phyloP scores from a whole-genome alignment of 805 yeast genomes.

The Maudiozyma turicensis region DNA sequence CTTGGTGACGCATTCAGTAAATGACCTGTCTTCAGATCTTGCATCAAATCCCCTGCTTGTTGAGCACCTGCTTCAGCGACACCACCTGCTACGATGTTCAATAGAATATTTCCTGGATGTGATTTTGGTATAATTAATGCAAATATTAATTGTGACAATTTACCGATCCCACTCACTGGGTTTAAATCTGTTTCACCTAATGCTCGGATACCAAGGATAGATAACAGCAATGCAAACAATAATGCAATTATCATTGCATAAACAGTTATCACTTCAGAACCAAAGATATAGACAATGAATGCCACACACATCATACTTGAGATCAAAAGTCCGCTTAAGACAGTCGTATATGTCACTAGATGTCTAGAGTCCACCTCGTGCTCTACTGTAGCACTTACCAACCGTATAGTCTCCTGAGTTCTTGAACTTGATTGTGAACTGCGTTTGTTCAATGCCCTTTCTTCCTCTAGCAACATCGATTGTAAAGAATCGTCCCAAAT shows the following conservation, averaged over 20 bases:
- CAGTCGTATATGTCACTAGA: slow-evolving; percentile 41
- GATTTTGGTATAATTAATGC: slow-evolving; percentile 67
- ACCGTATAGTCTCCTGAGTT: slow-evolving; percentile 20
- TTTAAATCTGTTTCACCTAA: slow-evolving; percentile 94
- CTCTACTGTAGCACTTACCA: slow-evolving; percentile 25
- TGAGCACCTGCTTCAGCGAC: slow-evolving; percentile 98
- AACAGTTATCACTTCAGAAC: slow-evolving; percentile 51
- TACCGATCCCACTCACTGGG: slow-evolving; percentile 95
- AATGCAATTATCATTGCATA: slow-evolving; percentile 63
- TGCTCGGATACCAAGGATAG: slow-evolving; percentile 85
- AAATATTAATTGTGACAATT: slow-evolving; percentile 79
- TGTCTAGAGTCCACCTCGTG: slow-evolving; percentile 35
- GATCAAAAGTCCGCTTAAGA: slow-evolving; percentile 48
- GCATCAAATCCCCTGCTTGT: slow-evolving; percentile 98
- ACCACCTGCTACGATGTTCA: slow-evolving; percentile 90
- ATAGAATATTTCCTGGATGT: slow-evolving; percentile 73
- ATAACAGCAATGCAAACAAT: slow-evolving; percentile 63
- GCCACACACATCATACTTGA: slow-evolving; percentile 63
- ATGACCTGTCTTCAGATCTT: slow-evolving; percentile 91
- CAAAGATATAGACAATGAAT: slow-evolving; percentile 61
- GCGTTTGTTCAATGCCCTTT: slow-evolving; percentile 19
- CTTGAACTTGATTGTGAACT: slow-evolving; percentile 6
- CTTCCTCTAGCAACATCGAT: slow-evolving; percentile 28
- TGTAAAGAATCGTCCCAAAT: slow-evolving; percentile 24
- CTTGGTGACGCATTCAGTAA: slow-evolving; percentile 83